These are phyloP conservation scores for Filosporella fistucella DNA, from an alignment of 495 filamentous ascomycete genomes.

Conservation along the genomic window DNA sequence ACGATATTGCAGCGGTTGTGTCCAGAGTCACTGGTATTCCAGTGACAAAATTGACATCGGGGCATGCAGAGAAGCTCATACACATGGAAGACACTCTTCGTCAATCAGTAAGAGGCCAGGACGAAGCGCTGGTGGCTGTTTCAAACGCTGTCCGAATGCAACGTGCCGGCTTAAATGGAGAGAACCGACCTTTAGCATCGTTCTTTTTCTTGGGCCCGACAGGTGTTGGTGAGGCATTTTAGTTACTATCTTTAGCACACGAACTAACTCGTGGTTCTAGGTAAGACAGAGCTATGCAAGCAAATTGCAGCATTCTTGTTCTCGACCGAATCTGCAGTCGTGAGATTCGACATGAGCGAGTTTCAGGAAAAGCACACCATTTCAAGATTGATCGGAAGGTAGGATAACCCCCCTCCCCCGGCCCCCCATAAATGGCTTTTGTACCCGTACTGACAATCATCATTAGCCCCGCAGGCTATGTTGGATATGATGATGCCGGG, in stretches of 20 bases:
- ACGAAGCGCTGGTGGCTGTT: conserved; percentile 87
- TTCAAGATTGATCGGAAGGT: conserved; percentile 75
- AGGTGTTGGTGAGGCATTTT: no score
- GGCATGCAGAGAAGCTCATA: conserved; percentile 87
- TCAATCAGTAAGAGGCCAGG: conserved; percentile 83
- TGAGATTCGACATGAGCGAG: conserved; percentile 96
- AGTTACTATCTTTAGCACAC: no score
- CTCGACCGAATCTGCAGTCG: conserved; percentile 82
- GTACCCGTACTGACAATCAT: neutral
- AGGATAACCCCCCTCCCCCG: neutral
- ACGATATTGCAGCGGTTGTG: conserved; percentile 91
- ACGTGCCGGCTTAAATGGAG: conserved; percentile 82
- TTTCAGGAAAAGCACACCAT: conserved; percentile 98
- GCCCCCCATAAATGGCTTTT: no score
- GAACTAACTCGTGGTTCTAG: no score
- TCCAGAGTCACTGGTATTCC: conserved; percentile 90
- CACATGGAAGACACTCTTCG: conserved; percentile 91
- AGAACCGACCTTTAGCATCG: conserved; percentile 84
- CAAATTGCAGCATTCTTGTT: conserved; percentile 91
- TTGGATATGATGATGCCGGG: conserved; percentile 95
- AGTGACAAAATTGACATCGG: conserved; percentile 82
- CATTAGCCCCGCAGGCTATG: conserved; percentile 10
- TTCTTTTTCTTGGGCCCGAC: conserved; percentile 99
- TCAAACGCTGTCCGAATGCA: conserved; percentile 94
- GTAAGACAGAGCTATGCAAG: conserved; percentile 96